Evolutionary conservation across 495 filamentous ascomycete genomes (phyloP).

Genomic region (Aspergillus bridgeri): DNA sequence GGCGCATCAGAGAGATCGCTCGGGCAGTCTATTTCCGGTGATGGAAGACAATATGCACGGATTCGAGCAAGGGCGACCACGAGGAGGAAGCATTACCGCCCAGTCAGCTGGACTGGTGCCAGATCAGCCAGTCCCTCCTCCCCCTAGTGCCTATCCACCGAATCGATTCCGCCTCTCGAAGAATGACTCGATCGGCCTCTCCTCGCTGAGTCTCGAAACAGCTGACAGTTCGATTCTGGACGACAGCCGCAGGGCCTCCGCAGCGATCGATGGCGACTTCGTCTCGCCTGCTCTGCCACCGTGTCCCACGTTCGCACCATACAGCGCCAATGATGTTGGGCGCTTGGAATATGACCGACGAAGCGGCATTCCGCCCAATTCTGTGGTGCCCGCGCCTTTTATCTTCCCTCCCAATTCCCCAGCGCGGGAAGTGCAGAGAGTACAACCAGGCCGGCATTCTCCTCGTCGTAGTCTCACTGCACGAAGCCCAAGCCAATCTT

Average conservation of each 20-base stretch:
- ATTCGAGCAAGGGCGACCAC: slow-evolving; percentile 27
- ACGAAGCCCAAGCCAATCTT: slow-evolving; percentile 25
- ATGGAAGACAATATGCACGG: slow-evolving; percentile 21
- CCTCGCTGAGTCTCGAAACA: slow-evolving; percentile 45
- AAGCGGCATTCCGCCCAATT: slow-evolving; percentile 23
- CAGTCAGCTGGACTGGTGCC: slow-evolving; percentile 41
- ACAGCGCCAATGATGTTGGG: slow-evolving; percentile 45
- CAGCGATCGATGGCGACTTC: slow-evolving; percentile 28
- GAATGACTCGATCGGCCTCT: slow-evolving; percentile 42
- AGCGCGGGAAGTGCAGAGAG: slow-evolving; percentile 21
- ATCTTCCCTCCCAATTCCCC: slow-evolving; percentile 32
- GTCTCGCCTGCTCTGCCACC: slow-evolving; percentile 35
- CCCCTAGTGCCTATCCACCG: slow-evolving; percentile 32
- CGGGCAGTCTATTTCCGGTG: slow-evolving; percentile 26
- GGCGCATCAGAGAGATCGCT: slow-evolving; percentile 21
- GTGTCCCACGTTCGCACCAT: slow-evolving; percentile 39
- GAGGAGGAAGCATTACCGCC: slow-evolving; percentile 38
- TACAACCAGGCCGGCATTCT: slow-evolving; percentile 23
- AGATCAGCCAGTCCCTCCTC: slow-evolving; percentile 45
- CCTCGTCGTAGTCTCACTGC: slow-evolving; percentile 43
- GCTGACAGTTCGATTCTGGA: slow-evolving; percentile 50
- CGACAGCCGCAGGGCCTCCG: slow-evolving; percentile 28
- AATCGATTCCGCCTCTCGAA: slow-evolving; percentile 37
- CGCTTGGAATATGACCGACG: slow-evolving; percentile 32
- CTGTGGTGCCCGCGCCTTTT: slow-evolving; percentile 25